phyloP scores from a whole-genome alignment of 495 filamentous ascomycete genomes.

The Haplographium delicatum region DNA sequence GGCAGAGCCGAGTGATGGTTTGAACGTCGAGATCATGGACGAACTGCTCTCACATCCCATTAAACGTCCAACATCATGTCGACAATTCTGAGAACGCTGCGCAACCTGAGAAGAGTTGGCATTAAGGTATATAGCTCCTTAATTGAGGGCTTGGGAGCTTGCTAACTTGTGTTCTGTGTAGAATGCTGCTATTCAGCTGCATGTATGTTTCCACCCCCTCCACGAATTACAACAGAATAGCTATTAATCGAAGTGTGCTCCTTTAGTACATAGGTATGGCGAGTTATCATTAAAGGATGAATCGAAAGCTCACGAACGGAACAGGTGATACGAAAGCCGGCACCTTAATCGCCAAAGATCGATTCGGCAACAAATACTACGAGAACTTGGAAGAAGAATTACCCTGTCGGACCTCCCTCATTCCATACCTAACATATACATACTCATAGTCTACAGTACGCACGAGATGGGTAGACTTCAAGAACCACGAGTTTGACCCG shows the following conservation, averaged over 20 bases:
- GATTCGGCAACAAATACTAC: slow-evolving; percentile 94
- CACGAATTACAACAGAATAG: neutral
- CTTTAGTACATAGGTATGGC: slow-evolving; percentile 23
- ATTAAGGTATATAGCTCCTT: slow-evolving; percentile 59
- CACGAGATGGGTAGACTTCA: slow-evolving; percentile 98
- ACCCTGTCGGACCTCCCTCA: slow-evolving; percentile 58
- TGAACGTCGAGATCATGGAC: too few species aligned
- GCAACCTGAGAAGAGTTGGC: slow-evolving; percentile 81
- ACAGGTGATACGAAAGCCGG: slow-evolving; percentile 96
- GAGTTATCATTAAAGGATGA: neutral
- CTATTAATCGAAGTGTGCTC: slow-evolving; percentile 12
- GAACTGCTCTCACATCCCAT: too few species aligned
- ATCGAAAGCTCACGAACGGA: slow-evolving; percentile 30
- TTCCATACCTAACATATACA: neutral
- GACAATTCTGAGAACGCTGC: slow-evolving; percentile 77
- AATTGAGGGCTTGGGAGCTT: neutral
- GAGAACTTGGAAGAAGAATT: slow-evolving; percentile 91
- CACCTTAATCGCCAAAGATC: slow-evolving; percentile 76
- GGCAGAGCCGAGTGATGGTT: slow-evolving; percentile 7
- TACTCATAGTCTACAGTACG: slow-evolving; percentile 57
- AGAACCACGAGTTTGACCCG: slow-evolving; percentile 78
- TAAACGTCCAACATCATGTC: slow-evolving; percentile 62
- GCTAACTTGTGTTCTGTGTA: slow-evolving; percentile 33
- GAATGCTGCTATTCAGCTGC: slow-evolving; percentile 89
- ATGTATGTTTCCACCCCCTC: slow-evolving; percentile 52